These are phyloP conservation scores for Stereocaulon alpinum DNA, from an alignment of 495 filamentous ascomycete species.

Conservation along the genomic window DNA sequence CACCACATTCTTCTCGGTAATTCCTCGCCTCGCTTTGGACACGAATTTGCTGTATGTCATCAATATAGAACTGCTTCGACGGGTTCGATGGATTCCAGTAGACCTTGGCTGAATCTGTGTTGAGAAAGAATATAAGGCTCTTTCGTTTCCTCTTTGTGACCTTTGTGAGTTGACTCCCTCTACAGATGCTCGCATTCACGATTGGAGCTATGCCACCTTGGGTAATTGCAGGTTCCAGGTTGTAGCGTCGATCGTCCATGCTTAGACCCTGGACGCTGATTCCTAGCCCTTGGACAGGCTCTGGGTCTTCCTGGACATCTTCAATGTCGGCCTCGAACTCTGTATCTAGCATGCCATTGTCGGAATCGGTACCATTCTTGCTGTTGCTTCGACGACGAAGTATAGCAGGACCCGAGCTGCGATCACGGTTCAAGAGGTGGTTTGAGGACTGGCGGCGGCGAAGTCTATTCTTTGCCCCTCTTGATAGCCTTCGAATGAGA, in stretches of 20 bases:
- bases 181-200: conserved; percentile 57
- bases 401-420: conserved; percentile 79
- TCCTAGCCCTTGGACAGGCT: conserved; percentile 13
- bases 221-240: conserved; percentile 13
- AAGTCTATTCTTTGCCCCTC: conserved; percentile 53
- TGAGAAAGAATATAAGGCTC: conserved; percentile 62
- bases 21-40: conserved; percentile 76
- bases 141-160: conserved; percentile 73
- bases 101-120: conserved; percentile 73
- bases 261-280: conserved; percentile 5
- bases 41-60: conserved; percentile 86
- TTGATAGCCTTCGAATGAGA: conserved; percentile 55
- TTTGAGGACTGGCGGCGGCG: conserved; percentile 63
- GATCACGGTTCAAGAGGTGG: conserved; percentile 63
- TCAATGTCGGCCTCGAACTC: conserved; percentile 53
- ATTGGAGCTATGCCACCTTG: conserved; percentile 51
- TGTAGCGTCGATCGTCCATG: conserved; percentile 6
- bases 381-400: conserved; percentile 81
- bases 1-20: conserved; percentile 72
- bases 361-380: conserved; percentile 51
- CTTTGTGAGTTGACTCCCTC: conserved; percentile 68
- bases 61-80: conserved; percentile 78
- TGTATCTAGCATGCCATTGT: conserved; percentile 41
- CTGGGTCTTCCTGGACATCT: conserved; percentile 40
- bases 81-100: conserved; percentile 73